Evolutionary conservation across 1,284 basidiomycete species (phyloP), one percentile per base, ranked within the genome.

Genomic region (Puccinia novopanici): DNA sequence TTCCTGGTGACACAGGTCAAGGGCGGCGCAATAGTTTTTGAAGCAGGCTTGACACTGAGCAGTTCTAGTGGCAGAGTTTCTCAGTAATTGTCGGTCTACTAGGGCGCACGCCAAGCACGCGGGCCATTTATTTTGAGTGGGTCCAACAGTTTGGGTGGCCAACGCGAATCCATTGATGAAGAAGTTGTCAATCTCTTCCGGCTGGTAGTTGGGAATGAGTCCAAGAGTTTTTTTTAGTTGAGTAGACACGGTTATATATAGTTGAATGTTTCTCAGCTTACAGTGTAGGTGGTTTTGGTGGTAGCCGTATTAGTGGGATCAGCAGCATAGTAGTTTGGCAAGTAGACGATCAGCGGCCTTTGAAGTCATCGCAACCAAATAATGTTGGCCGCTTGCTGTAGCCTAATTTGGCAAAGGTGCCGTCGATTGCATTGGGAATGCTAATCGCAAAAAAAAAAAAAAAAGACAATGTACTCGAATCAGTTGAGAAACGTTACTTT

Each of bases 41-140:
- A 80, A 80, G 27, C 78, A 80, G 48, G 42, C 22, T 72, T 80
- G 54, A 67, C 78, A 80, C 67, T 80, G 78, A 17, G 40, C 50
- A 17, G 57, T 80, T 34, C 78, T 63, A 24, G 71, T 15, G 13
- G 48, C 68, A 8, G 12, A 13, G 59, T 74, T 80, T 37, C 78
- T 63, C 2, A 34, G 0, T 2, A 73, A 30, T 74, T 80, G 78
- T 42, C 71, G 68, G 37, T 80, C 78, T n/a, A 80, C 72, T 24
- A 80, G 45, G 6, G 78, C 78, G 42, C 78, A 80, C 8, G 78
- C 78, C 22, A 80, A 37, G 34, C 78, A 80, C 9, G 24, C 24
- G 1, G 68, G 57, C 78, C 78, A 80, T n/a, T 57, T 40, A 48
- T 79, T 59, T 22, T 59, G 52, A 17, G 67, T 79, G 0, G 78